Evolutionary conservation across 208 protist species (phyloP).

Genomic region (Trichomonas vaginalis): DNA sequence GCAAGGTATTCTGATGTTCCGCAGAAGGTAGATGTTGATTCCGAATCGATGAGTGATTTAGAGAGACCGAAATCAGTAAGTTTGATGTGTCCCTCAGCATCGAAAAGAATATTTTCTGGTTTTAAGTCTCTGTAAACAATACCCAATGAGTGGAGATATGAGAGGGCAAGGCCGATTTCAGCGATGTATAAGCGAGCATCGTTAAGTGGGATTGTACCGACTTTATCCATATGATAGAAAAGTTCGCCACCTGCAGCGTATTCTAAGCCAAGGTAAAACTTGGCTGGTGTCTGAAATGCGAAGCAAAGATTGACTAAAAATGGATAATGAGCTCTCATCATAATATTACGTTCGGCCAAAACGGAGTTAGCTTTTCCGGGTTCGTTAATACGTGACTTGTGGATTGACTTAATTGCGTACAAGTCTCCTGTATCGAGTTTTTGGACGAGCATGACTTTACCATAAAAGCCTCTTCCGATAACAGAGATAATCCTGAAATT

Average conservation of each 20-base stretch:
- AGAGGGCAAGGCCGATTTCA: slow-evolving; percentile 45
- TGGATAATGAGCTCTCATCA: slow-evolving; percentile 38
- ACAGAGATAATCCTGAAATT: slow-evolving; percentile 48
- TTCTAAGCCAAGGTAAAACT: slow-evolving; percentile 49
- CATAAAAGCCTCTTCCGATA: slow-evolving; percentile 49
- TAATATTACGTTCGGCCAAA: slow-evolving; percentile 42
- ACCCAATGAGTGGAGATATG: slow-evolving; percentile 40
- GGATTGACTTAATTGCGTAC: slow-evolving; percentile 49
- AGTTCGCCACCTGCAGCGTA: slow-evolving; percentile 51
- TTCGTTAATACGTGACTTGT: slow-evolving; percentile 22
- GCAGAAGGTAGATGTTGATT: slow-evolving; percentile 48
- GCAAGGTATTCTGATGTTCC: slow-evolving; percentile 50
- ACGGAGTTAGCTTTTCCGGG: not conserved
- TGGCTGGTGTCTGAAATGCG: slow-evolving; percentile 45
- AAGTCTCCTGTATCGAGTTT: slow-evolving; percentile 40
- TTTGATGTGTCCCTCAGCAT: slow-evolving; percentile 33
- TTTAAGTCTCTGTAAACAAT: slow-evolving; percentile 47
- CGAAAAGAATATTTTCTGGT: slow-evolving; percentile 49
- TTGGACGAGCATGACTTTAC: slow-evolving; percentile 39
- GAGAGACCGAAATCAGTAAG: slow-evolving; percentile 50
- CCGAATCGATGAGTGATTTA: slow-evolving; percentile 30
- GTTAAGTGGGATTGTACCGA: slow-evolving; percentile 35
- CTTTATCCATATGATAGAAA: slow-evolving; percentile 48
- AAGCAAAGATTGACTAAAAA: slow-evolving; percentile 48
- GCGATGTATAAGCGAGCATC: slow-evolving; percentile 40